Base-by-base conservation (phyloP, 2,329 filamentous ascomycete species). In the Hypoxylon sp. region DNA sequence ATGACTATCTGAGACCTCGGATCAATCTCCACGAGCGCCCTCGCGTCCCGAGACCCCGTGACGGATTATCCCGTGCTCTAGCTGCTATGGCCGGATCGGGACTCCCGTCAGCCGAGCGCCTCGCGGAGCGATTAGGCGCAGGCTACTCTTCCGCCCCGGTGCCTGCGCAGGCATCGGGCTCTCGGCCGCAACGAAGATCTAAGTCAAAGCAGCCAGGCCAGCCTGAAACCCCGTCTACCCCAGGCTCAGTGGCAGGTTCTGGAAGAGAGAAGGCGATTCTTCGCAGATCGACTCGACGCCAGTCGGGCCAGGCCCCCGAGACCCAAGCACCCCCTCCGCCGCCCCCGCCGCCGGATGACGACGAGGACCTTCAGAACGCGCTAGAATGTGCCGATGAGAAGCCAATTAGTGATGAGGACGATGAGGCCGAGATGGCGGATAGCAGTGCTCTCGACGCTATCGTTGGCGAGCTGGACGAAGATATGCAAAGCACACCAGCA, bases 311-410 rank as follows among this genome's bases (percentile, higher is more conserved):
- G 18, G 75, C 69, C 6, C 62, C 79, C n/a, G 81, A 84, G n/a
- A 77, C 78, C 1, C 80, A 82, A 3, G 76, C 80, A 3, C 73
- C 79, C 3, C 77, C 79, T 5, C 80, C 81, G n/a, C 81, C 83
- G 11, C 81, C 81, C 0, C 81, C 80, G 17, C 81, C 84, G 6
- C 81, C 81, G 1, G 79, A 81, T 37, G 83, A 87, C 13, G 81
- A 84, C 2, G 87, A 90, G 48, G 81, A 82, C 48, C 74, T 86
- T 31, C 83, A 89, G 54, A 86, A 89, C 66, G 88, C 89, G 2
- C 79, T 98, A 3, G 95, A 98, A 76, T 97, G 94, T 73, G 93
- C 92, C 6, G 94, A 98, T 71, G 94, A 98, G 76, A 90, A 90
- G 72, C 91, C 91, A 50, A 75, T 97, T 10, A 88, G 88, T 11